A percentile compares a stretch with the other conserved stretches of the same genome.
Evolutionary conservation across 2,329 filamentous ascomycete genomes (phyloP).

Genomic region (Anisogramma anomala): DNA sequence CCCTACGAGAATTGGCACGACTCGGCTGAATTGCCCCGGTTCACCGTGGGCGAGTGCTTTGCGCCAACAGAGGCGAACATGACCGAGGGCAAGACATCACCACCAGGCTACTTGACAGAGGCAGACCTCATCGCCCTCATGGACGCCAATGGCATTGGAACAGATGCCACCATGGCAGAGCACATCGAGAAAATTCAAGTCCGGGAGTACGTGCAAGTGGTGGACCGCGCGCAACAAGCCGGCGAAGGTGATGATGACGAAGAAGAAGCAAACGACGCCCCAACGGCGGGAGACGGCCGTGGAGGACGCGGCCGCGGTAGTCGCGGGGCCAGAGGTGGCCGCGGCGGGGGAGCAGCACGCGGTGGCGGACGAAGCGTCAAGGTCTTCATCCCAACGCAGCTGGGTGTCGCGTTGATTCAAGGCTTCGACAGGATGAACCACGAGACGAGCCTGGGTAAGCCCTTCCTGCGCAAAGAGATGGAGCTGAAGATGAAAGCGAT

Average conservation of each 20-base stretch:
- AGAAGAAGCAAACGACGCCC: conserved; percentile 26
- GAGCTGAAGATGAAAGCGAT: conserved; percentile 95
- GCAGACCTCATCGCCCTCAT: conserved; percentile 91
- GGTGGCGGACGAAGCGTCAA: conserved; percentile 46
- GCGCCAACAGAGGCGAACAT: conserved; percentile 82
- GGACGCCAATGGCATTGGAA: conserved; percentile 97
- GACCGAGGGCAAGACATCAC: conserved; percentile 76
- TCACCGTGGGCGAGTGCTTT: conserved; percentile 68
- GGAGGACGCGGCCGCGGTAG: conserved; percentile 37
- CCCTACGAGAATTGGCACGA: conserved; percentile 95
- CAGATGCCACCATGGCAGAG: conserved; percentile 97
- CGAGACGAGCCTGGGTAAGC: conserved; percentile 86
- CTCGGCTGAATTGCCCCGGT: conserved; percentile 68
- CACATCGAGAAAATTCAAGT: conserved; percentile 95
- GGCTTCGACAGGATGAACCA: conserved; percentile 92
- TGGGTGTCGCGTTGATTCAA: conserved; percentile 84
- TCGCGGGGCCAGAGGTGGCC: conserved; percentile 30
- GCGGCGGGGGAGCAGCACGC: conserved; percentile 30
- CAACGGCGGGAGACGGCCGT: conserved; percentile 29
- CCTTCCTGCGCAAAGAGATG: conserved; percentile 95
- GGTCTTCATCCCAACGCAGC: conserved; percentile 84
- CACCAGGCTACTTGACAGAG: conserved; percentile 83
- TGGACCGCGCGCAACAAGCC: conserved; percentile 29
- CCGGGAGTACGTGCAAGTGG: conserved; percentile 68
- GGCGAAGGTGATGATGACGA: conserved; percentile 29